A percentile compares a stretch with the other conserved stretches of the same genome.
These are phyloP conservation scores for Arthrinium puccinioides DNA, from an alignment of 2,329 filamentous ascomycete genomes.

Conservation along the genomic window DNA sequence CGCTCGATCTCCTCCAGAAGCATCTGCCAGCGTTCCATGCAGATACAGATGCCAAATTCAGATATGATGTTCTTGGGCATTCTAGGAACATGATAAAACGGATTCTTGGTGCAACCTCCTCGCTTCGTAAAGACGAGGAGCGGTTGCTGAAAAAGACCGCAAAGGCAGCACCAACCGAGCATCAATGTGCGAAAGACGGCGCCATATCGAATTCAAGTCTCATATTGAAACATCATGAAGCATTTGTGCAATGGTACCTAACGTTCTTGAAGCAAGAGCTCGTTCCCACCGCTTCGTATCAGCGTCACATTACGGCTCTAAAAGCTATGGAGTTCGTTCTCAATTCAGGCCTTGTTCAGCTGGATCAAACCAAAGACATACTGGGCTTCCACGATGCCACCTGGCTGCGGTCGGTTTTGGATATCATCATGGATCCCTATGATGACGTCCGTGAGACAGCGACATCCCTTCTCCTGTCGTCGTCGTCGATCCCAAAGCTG, in stretches of 20 bases:
- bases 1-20: slow-evolving; percentile 54
- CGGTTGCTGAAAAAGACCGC: slow-evolving; percentile 26
- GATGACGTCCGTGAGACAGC: slow-evolving; percentile 74
- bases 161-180: slow-evolving; percentile 12
- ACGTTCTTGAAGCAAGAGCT: slow-evolving; percentile 67
- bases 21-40: slow-evolving; percentile 69
- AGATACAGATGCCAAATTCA: slow-evolving; percentile 79
- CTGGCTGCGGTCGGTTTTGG: slow-evolving; percentile 60
- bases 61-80: slow-evolving; percentile 71
- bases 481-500: slow-evolving; percentile 30
- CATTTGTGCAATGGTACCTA: slow-evolving; percentile 70
- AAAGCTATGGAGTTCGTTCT: slow-evolving; percentile 63
- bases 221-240: slow-evolving; percentile 40
- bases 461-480: slow-evolving; percentile 42
- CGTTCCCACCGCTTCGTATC: slow-evolving; percentile 77
- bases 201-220: neutral
- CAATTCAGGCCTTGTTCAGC: slow-evolving; percentile 33
- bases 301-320: slow-evolving; percentile 76
- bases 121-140: slow-evolving; percentile 30
- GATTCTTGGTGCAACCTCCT: slow-evolving; percentile 58
- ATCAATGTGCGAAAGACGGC: neutral
- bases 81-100: slow-evolving; percentile 72
- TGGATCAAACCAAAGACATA: slow-evolving; percentile 51
- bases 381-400: slow-evolving; percentile 33
- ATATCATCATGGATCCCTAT: slow-evolving; percentile 82